These are phyloP conservation scores for Boletus semigastroideus DNA, from an alignment of 1,284 basidiomycete species.

Conservation along the genomic window DNA sequence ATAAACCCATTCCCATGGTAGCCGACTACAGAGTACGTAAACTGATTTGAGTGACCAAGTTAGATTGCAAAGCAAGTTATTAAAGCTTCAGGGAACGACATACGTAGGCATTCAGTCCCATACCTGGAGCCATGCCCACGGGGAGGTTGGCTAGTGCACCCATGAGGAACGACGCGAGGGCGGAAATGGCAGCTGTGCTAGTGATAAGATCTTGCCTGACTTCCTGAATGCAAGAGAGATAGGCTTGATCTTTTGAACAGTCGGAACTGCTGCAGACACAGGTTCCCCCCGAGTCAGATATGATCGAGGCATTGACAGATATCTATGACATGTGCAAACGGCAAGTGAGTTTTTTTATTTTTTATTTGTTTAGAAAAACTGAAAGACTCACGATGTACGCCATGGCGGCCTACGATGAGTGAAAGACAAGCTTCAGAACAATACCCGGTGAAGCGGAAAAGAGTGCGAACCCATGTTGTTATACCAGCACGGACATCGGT, in stretches of 20 bases:
- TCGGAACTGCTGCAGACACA: constrained; percentile 68
- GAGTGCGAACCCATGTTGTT: constrained; percentile 72
- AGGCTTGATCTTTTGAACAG: constrained; percentile 59
- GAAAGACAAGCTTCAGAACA: constrained; percentile 6
- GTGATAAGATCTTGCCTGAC: constrained; percentile 75
- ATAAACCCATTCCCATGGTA: constrained; percentile 78
- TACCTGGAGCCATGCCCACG: constrained; percentile 76
- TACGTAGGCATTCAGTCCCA: constrained; percentile 84
- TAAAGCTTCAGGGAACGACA: constrained; percentile 27
- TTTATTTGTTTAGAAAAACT: not conserved
- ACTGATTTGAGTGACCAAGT: constrained; percentile 43
- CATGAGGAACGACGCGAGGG: constrained; percentile 80
- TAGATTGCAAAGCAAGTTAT: not conserved
- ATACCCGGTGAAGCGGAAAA: not conserved
- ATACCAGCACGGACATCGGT: constrained; percentile 81
- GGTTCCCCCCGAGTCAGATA: constrained; percentile 77
- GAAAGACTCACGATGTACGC: constrained; percentile 56
- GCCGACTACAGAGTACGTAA: constrained; percentile 87
- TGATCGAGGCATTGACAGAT: constrained; percentile 80
- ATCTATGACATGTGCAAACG: constrained; percentile 47
- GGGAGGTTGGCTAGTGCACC: constrained; percentile 84
- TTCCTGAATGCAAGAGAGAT: constrained; percentile 66
- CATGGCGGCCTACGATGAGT: constrained; percentile 54
- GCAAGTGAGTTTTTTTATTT: not conserved
- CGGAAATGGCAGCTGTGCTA: constrained; percentile 75